Evolutionary conservation across 306 rosid genomes (phyloP), one percentile per base, ranked within the genome.

Genomic region (Glycyrrhiza uralensis): DNA sequence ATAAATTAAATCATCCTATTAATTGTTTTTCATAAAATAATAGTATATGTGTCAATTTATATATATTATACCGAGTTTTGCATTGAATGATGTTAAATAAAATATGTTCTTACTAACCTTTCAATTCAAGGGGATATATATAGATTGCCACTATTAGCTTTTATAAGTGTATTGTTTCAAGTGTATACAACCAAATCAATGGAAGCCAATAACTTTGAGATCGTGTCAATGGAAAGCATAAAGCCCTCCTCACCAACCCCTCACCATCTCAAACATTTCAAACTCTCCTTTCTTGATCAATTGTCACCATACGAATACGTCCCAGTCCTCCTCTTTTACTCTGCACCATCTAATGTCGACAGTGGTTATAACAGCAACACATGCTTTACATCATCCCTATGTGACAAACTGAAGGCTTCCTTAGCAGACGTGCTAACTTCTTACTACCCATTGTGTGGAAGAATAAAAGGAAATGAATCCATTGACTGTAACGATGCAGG

Each of bases 221-320:
- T 56, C 56, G 7, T 42, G 5, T 71, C 67, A 10, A 58, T 1
- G 2, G 4, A 13, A 13, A 57, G 3, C 19, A 35, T 67, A 0
- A 76, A 57, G 42, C 81, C 75, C 15, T 67, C 70, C 2, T 44
- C 69, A 47, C 62, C 76, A 11, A 76, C 75, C 9, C 70, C 81
- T 36, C 2, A 42, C 58, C 32, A 41, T 26, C 75, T 56, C 12
- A 51, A 35, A 14, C 46, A 35, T n/a, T n/a, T n/a, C n/a, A n/a
- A n/a, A n/a, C n/a, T n/a, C n/a, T n/a, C n/a, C n/a, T n/a, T n/a
- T n/a, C 32, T 68, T 57, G 81, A 76, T 29, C 75, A 68, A 7
- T 1, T 76, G 7, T 30, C 68, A 14, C 75, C 80, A 8, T 14
- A 57, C 5, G 1, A n/a, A 1, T 66, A 42, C 5, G 60, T 57